Base-by-base conservation (phyloP, 495 filamentous ascomycete species). In the Penicillium roqueforti region DNA sequence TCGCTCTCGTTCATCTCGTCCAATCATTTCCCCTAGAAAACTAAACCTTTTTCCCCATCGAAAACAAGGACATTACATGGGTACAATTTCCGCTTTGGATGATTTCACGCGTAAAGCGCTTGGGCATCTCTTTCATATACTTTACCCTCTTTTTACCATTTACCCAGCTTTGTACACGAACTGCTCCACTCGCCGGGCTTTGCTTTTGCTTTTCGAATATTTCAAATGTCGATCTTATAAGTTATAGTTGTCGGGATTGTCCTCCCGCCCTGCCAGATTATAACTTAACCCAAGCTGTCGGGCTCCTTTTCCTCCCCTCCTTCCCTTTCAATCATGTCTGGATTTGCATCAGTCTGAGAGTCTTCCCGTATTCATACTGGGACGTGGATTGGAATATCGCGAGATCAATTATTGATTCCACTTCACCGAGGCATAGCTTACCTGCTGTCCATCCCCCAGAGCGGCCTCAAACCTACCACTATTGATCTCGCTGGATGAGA, bases 281-380 rank as follows among this genome's bases (percentile, higher is more conserved):
- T 64, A 76, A 72, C 72, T 73, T 72, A 73, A 74, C 66, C 72
- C 72, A 69, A 62, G 59, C 68, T 71, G 68, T 69, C 69, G 72
- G 72, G 69, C 67, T 67, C 63, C 22, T 4, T 25, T 6, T 45
- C 6, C 47, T 45, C 6, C 47, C 10, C 16, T 40, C 29, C 34
- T 36, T 19, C 41, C 37, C n/a, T 34, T 37, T 26, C 41, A 40
- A 26, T 39, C 26, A 48, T 53, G 53, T 25, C 26, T 38, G 51
- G 20, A 39, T 39, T 45, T 40, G 36, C 53, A 40, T 43, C 51
- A 39, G 54, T 47, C 36, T 54, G 23, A 47, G 23, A 47, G 13
- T 42, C 25, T 18, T 43, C 32, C 7, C 9, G 0, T 18, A 9
- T 23, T 39, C 1, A 39, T 13, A 23, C 56, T 59, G 59, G 53